Percentiles rank a stretch among this genome's conserved stretches.
phyloP scores from a whole-genome alignment of 192 early-diverging fungal genomes.

The Endogone sp. region DNA sequence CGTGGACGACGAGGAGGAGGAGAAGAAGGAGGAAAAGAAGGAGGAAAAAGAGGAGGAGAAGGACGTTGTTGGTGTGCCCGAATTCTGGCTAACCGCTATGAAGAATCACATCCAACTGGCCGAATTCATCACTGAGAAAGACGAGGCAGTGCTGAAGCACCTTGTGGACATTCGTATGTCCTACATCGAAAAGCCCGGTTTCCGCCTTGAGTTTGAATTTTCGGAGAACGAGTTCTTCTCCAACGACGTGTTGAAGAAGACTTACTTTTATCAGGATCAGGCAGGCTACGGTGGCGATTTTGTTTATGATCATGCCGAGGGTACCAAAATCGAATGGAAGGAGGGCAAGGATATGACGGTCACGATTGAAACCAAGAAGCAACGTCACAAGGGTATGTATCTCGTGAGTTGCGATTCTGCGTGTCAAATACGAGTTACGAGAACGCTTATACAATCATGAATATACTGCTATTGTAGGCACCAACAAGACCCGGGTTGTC shows the following conservation, averaged over 20 bases:
- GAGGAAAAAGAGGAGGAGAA: slow-evolving; percentile 46
- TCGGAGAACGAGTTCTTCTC: slow-evolving; percentile 85
- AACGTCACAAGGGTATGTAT: slow-evolving; percentile 86
- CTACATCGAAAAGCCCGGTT: slow-evolving; percentile 90
- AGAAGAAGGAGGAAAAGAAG: slow-evolving; percentile 40
- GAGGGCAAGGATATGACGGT: slow-evolving; percentile 94
- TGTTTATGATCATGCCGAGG: slow-evolving; percentile 90
- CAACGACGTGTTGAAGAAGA: slow-evolving; percentile 85
- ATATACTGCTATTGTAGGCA: slow-evolving; percentile 28
- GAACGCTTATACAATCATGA: neutral
- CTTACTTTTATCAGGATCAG: slow-evolving; percentile 87
- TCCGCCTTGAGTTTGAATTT: slow-evolving; percentile 93
- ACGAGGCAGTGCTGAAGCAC: slow-evolving; percentile 85
- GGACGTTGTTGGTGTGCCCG: slow-evolving; percentile 73
- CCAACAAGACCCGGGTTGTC: slow-evolving; percentile 97
- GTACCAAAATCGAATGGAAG: slow-evolving; percentile 93
- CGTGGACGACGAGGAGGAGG: slow-evolving; percentile 53
- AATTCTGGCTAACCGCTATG: slow-evolving; percentile 95
- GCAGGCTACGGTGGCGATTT: slow-evolving; percentile 78
- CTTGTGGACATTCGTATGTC: slow-evolving; percentile 83
- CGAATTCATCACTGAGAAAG: slow-evolving; percentile 87
- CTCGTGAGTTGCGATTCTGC: neutral
- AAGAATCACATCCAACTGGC: slow-evolving; percentile 77
- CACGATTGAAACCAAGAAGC: slow-evolving; percentile 95
- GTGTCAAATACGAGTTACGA: too few species aligned